Percentiles rank a stretch among this genome's conserved stretches.
phyloP scores from a whole-genome alignment of 2,329 filamentous ascomycete genomes.

The Aspergillus ibericus region DNA sequence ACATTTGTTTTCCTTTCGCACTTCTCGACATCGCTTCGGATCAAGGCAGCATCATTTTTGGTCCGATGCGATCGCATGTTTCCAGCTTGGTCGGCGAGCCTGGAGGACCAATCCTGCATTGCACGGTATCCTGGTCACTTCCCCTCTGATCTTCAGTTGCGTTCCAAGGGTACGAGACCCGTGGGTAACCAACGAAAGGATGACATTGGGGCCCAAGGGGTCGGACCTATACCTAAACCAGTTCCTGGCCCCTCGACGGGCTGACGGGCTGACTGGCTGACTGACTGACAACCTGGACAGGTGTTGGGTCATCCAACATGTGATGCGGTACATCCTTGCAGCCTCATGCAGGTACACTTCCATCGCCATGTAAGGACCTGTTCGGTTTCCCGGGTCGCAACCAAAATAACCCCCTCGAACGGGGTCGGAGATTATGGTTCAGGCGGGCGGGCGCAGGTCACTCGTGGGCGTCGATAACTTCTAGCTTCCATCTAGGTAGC shows the following conservation, averaged over 20 bases:
- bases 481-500: too few species aligned
- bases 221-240: neutral
- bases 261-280: too few species aligned
- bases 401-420: too few species aligned
- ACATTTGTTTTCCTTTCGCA: neutral
- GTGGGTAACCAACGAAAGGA: neutral
- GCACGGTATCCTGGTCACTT: too few species aligned
- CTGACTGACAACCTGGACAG: too few species aligned
- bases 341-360: neutral
- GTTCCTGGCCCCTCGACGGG: neutral
- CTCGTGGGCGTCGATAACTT: too few species aligned
- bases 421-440: neutral
- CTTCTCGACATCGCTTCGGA: neutral
- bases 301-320: neutral
- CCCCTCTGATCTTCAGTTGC: too few species aligned
- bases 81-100: neutral
- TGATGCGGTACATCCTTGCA: neutral
- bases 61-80: neutral
- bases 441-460: too few species aligned
- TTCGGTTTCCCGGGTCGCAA: neutral
- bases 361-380: too few species aligned
- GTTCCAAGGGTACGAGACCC: neutral
- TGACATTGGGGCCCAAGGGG: conserved; percentile 1
- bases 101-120: neutral
- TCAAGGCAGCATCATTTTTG: neutral